phyloP scores from a whole-genome alignment of 164 flowering plant species.

The Platanus orientalis region DNA sequence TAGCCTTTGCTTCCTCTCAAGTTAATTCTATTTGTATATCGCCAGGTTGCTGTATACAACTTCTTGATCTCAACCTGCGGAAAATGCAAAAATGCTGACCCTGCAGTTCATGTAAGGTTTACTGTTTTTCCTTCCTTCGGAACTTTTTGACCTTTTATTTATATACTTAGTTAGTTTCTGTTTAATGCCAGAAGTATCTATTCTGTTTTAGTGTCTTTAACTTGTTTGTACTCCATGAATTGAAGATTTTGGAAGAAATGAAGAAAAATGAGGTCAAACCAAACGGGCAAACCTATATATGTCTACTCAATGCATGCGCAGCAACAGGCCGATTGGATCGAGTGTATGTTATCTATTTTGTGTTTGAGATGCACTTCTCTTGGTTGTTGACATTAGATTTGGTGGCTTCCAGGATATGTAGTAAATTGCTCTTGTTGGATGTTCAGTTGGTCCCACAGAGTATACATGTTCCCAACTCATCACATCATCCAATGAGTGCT shows the following conservation, averaged over 20 bases:
- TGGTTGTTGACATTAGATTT: slow-evolving; percentile 3
- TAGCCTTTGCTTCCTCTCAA: background rate
- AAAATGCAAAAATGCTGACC: slow-evolving; percentile 64
- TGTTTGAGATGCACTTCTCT: slow-evolving; percentile 1
- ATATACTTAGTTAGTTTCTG: background rate
- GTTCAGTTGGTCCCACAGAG: background rate
- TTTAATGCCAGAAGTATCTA: background rate
- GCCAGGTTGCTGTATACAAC: slow-evolving; percentile 73
- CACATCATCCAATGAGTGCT: background rate
- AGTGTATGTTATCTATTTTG: slow-evolving; percentile 60
- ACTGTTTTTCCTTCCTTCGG: background rate
- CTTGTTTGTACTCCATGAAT: slow-evolving; percentile 10
- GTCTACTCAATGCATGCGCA: slow-evolving; percentile 87
- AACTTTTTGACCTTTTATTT: background rate
- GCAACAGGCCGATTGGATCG: slow-evolving; percentile 70
- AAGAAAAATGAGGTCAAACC: slow-evolving; percentile 80
- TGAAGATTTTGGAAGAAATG: slow-evolving; percentile 94
- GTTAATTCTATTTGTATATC: background rate
- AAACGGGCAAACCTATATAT: slow-evolving; percentile 77
- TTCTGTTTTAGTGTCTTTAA: slow-evolving; percentile 1
- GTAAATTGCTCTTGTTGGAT: background rate
- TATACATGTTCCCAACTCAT: background rate
- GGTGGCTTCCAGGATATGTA: background rate
- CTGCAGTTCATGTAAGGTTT: slow-evolving; percentile 56
- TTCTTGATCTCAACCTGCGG: slow-evolving; percentile 86